These are phyloP conservation scores for Aspergillus sojae DNA, from an alignment of 2,329 filamentous ascomycete genomes.

Conservation along the genomic window DNA sequence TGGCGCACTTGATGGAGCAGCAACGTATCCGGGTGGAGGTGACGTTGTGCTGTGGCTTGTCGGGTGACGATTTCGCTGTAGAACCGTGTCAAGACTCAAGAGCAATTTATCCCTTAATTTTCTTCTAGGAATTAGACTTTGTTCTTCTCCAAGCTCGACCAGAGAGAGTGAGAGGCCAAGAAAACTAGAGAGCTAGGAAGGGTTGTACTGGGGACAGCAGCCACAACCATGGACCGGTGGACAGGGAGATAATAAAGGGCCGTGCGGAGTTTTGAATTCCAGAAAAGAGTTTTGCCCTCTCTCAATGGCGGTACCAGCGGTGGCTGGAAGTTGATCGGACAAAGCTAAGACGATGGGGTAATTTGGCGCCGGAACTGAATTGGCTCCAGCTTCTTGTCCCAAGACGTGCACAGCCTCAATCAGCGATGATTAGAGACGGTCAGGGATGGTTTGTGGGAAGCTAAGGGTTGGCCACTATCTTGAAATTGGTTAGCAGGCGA, in stretches of 20 bases:
- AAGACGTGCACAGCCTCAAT: conserved; percentile 8
- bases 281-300: not conserved
- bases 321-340: conserved; percentile 1
- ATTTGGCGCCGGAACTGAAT: not conserved
- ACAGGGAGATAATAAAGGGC: not conserved
- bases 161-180: not conserved
- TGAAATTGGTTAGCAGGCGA: not conserved
- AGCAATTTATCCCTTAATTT: not conserved
- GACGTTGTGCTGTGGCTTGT: not conserved
- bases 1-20: not conserved
- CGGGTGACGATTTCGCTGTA: not conserved
- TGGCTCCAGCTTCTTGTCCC: not conserved
- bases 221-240: not conserved
- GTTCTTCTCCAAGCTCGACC: not conserved
- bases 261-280: not conserved
- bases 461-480: not conserved
- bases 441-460: not conserved
- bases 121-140: not conserved
- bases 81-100: no score
- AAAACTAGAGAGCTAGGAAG: not conserved
- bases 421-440: not conserved
- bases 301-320: not conserved
- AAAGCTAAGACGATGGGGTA: not conserved
- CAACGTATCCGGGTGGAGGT: not conserved
- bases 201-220: not conserved